Conservation (phyloP, 495 filamentous ascomycete genomes). For the Daldinia childiae region DNA sequence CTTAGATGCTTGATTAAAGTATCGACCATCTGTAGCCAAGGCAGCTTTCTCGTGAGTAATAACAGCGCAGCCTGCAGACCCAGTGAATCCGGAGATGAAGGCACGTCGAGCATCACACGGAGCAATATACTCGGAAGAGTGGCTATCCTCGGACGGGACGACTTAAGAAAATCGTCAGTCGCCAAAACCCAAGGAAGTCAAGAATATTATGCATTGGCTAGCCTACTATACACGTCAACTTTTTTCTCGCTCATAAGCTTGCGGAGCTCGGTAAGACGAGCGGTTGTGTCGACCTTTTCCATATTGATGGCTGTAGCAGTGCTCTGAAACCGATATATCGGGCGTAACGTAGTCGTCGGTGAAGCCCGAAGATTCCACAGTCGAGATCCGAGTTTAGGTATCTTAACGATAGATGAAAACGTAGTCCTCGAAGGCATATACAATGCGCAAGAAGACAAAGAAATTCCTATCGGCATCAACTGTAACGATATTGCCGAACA, state of each 20-base stretch:
- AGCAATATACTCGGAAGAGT: conserved; percentile 98
- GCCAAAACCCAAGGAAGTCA: conserved; percentile 8
- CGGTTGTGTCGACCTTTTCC: conserved; percentile 83
- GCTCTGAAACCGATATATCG: conserved; percentile 34
- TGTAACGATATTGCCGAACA: conserved; percentile 2
- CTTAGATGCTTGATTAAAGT: conserved; percentile 96
- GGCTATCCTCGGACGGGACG: conserved; percentile 95
- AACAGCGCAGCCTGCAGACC: conserved; percentile 93
- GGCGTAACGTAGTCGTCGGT: conserved; percentile 1
- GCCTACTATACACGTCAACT: conserved; percentile 93
- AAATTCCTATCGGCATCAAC: conserved; percentile 35
- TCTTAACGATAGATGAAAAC: conserved; percentile 14
- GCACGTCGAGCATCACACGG: conserved; percentile 90
- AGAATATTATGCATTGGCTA: conserved; percentile 31
- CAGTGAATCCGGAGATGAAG: conserved; percentile 94
- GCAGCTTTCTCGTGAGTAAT: conserved; percentile 88
- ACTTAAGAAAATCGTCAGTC: conserved; percentile 63
- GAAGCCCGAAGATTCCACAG: conserved; percentile 17
- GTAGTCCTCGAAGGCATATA: conserved; percentile 30
- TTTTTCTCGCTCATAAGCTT: conserved; percentile 87
- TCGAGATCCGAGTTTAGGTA: conserved; percentile 22
- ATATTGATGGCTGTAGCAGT: conserved; percentile 65
- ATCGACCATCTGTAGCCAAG: conserved; percentile 93
- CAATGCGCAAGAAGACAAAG: conserved; percentile 20
- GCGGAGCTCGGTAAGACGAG: conserved; percentile 78